A percentile compares a stretch with the other conserved stretches of the same genome.
phyloP scores from a whole-genome alignment of 1,284 basidiomycete genomes.

The Cystobasidium pallidum region DNA sequence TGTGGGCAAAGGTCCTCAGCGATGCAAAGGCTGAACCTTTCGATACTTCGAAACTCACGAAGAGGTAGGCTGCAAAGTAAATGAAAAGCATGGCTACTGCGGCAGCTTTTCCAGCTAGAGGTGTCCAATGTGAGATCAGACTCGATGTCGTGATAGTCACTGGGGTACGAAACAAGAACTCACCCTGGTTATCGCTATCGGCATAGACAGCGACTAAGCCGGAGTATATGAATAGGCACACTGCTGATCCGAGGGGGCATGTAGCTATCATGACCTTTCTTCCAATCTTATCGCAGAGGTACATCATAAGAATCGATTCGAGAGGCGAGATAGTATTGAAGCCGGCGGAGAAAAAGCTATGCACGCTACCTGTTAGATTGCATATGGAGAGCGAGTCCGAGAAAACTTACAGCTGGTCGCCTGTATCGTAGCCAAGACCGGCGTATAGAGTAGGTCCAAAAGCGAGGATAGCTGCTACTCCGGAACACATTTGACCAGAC shows the following conservation, averaged over 20 bases:
- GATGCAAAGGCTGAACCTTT: neutral
- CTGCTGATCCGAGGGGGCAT: neutral
- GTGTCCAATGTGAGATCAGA: neutral
- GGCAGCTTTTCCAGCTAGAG: conserved; percentile 1
- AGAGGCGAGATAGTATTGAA: conserved; percentile 8
- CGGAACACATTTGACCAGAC: conserved; percentile 6
- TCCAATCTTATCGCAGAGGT: neutral
- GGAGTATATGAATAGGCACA: conserved; percentile 2
- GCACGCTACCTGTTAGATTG: neutral
- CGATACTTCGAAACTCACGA: neutral
- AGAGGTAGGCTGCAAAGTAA: conserved; percentile 4
- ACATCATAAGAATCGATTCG: neutral
- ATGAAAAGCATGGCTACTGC: conserved; percentile 3
- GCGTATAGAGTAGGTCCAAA: neutral
- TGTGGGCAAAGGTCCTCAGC: neutral
- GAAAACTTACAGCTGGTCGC: conserved; percentile 2
- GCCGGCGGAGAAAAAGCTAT: conserved; percentile 4
- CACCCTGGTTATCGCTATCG: conserved; percentile 4
- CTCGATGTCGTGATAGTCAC: neutral
- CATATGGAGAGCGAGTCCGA: neutral
- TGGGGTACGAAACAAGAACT: too few species aligned
- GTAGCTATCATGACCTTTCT: conserved; percentile 12
- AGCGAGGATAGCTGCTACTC: neutral
- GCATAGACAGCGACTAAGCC: neutral
- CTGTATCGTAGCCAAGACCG: conserved; percentile 5